Conservation (phyloP, 192 early-diverging fungal species). For the Tieghemiomyces parasiticus region DNA sequence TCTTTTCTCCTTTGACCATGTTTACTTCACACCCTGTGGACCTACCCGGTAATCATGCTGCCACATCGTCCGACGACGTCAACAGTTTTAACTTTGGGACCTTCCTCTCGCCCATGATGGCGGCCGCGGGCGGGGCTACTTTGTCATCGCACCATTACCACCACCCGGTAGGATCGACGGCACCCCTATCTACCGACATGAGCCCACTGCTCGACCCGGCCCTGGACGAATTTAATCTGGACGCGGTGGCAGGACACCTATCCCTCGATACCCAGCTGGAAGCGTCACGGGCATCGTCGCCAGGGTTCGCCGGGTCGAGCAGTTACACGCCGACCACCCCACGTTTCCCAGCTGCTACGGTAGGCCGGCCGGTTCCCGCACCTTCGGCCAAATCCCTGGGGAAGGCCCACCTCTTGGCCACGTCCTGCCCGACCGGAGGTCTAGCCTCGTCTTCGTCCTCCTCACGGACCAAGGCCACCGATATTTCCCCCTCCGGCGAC, state of each 20-base stretch:
- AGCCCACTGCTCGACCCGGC: conserved; percentile 4
- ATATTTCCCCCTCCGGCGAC: no score
- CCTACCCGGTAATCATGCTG: background rate
- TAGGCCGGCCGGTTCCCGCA: background rate
- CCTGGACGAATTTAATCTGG: conserved; percentile 1
- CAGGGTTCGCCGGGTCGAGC: background rate
- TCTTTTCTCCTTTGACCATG: no score
- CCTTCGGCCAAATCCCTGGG: no score
- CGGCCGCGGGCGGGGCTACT: background rate
- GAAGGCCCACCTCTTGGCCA: no score
- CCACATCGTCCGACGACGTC: background rate
- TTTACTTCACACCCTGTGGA: no score
- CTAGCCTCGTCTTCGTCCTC: no score
- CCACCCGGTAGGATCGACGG: no score
- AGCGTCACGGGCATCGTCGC: conserved; percentile 1
- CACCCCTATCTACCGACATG: background rate
- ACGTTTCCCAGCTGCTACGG: conserved; percentile 1
- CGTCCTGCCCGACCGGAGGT: no score
- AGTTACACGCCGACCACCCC: conserved; percentile 3
- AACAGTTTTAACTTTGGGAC: background rate
- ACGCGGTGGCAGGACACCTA: background rate
- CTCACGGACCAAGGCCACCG: no score
- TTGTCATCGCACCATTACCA: no score
- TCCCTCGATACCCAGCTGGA: background rate
- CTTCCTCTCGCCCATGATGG: conserved; percentile 3